Evolutionary conservation across 2,329 filamentous ascomycete genomes (phyloP).

Genomic region (Aspergillus fischeri): DNA sequence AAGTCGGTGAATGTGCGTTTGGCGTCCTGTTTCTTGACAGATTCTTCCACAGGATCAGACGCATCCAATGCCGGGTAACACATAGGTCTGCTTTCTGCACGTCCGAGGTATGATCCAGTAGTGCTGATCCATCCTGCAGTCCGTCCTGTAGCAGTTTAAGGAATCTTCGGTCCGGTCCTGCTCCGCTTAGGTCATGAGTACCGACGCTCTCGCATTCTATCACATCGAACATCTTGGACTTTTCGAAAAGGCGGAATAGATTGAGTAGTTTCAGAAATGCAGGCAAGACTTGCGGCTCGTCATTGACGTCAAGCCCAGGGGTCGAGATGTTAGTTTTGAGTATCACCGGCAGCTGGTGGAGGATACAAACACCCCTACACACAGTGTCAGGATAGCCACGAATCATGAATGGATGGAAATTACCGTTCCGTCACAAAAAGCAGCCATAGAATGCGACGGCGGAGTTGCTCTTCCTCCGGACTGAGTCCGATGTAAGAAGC

Average conservation of each 20-base stretch:
- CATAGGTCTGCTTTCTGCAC: constrained; percentile 49
- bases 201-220: constrained; percentile 30
- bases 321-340: constrained; percentile 40
- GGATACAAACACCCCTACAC: constrained; percentile 45
- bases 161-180: constrained; percentile 27
- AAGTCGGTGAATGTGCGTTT: constrained; percentile 17
- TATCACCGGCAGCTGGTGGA: constrained; percentile 48
- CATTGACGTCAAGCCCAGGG: constrained; percentile 36
- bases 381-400: not conserved
- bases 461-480: constrained; percentile 42
- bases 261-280: constrained; percentile 49
- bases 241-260: constrained; percentile 50
- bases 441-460: constrained; percentile 46
- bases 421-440: constrained; percentile 46
- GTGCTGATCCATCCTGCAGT: constrained; percentile 39
- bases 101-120: constrained; percentile 43
- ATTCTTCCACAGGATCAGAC: constrained; percentile 46
- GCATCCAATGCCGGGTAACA: constrained; percentile 51
- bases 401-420: not conserved
- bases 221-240: constrained; percentile 48
- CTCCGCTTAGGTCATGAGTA: not conserved
- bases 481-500: constrained; percentile 37
- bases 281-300: constrained; percentile 44
- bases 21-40: constrained; percentile 27
- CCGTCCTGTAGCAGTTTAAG: constrained; percentile 37